Conservation (phyloP, 306 rosid genomes). For the Myrica gale region DNA sequence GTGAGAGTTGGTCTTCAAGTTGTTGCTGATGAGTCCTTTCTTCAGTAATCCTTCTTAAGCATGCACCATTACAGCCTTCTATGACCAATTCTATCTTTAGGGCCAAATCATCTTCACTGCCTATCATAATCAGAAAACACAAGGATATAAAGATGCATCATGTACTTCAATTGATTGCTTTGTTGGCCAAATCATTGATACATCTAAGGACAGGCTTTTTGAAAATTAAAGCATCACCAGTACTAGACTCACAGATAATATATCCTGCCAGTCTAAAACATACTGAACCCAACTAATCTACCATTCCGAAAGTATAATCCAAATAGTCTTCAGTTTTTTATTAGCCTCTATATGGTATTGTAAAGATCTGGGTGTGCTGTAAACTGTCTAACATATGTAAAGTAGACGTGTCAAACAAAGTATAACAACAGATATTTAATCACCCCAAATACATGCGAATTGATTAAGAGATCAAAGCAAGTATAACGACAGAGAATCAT, state of each 20-base stretch:
- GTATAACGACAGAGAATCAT: background rate
- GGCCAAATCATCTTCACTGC: constrained; percentile 55
- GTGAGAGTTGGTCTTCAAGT: constrained; percentile 36
- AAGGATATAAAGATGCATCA: constrained; percentile 13
- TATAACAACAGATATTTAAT: background rate
- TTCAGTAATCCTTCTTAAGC: constrained; percentile 29
- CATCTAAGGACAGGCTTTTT: constrained; percentile 1
- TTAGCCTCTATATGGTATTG: background rate
- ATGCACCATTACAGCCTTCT: constrained; percentile 59
- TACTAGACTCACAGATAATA: background rate
- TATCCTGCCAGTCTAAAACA: background rate
- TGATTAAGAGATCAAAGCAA: background rate
- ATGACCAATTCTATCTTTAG: constrained; percentile 60
- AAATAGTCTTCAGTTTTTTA: background rate
- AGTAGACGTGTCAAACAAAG: background rate
- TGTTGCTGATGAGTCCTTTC: constrained; percentile 31
- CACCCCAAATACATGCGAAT: background rate
- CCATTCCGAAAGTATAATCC: background rate
- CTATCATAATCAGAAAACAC: constrained; percentile 39
- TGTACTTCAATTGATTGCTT: constrained; percentile 5
- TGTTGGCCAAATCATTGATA: background rate
- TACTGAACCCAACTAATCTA: background rate
- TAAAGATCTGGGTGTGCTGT: background rate
- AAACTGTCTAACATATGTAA: background rate
- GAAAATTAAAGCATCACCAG: background rate